A percentile compares a stretch with the other conserved stretches of the same genome.
Evolutionary conservation across 441 rosid genomes (phyloP).

Genomic region (Lagerstroemia fauriei): DNA sequence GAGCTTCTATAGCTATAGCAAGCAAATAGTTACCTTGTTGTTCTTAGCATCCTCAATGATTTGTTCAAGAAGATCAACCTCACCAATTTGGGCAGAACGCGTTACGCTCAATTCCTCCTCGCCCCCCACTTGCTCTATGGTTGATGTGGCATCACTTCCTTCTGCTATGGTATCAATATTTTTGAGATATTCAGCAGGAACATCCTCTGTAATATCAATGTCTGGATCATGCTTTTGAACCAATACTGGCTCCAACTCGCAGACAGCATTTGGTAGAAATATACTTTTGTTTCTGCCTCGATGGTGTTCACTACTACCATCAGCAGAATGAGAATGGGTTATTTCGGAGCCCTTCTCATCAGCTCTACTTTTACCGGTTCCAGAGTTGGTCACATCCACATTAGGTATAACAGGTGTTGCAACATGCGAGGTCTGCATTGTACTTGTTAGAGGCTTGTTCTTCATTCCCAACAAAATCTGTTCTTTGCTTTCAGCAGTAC

Average conservation of each 20-base stretch:
- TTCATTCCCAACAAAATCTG: slow-evolving; percentile 30
- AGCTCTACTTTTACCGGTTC: slow-evolving; percentile 10
- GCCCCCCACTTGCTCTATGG: neutral
- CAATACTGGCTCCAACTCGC: slow-evolving; percentile 24
- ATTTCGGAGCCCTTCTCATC: slow-evolving; percentile 25
- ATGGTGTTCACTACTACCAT: slow-evolving; percentile 11
- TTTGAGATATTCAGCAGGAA: slow-evolving; percentile 25
- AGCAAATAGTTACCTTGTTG: slow-evolving; percentile 57
- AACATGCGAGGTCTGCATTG: slow-evolving; percentile 18
- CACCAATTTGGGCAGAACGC: slow-evolving; percentile 47
- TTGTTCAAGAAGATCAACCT: slow-evolving; percentile 54
- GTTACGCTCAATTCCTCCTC: slow-evolving; percentile 11
- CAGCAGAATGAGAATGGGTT: slow-evolving; percentile 2
- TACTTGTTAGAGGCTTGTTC: slow-evolving; percentile 15
- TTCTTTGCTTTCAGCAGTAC: slow-evolving; percentile 26
- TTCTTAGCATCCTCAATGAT: slow-evolving; percentile 73
- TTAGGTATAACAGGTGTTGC: slow-evolving; percentile 17
- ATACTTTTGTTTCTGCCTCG: neutral
- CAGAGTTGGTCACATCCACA: slow-evolving; percentile 15
- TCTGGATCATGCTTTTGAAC: slow-evolving; percentile 26
- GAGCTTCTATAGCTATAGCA: neutral
- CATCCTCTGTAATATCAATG: slow-evolving; percentile 29
- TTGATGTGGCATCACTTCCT: slow-evolving; percentile 5
- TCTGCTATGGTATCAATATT: slow-evolving; percentile 34
- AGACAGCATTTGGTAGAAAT: slow-evolving; percentile 21